Evolutionary conservation across 148 eudicot species (phyloP).

Genomic region (Heliosperma pusillum): DNA sequence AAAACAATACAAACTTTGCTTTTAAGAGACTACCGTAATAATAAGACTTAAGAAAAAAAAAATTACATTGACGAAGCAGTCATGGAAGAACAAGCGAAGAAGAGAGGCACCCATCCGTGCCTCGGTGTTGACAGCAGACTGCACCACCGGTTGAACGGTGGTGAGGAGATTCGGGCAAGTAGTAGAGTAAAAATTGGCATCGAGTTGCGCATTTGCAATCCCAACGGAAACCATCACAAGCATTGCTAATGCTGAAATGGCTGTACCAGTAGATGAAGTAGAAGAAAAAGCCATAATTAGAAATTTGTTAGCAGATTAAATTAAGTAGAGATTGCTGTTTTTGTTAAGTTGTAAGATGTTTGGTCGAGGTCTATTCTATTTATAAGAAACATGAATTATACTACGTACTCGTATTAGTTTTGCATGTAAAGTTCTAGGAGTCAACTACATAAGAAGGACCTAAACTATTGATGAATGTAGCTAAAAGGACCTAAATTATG

Average conservation of each 20-base stretch:
- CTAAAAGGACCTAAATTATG: too few relatives aligned
- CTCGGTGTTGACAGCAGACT: slow-evolving; percentile 53
- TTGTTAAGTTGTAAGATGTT: too few relatives aligned
- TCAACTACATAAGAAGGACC: too few relatives aligned
- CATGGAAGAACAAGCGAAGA: slow-evolving; percentile 75
- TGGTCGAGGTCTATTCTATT: too few relatives aligned
- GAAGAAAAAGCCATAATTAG: slow-evolving; percentile 41
- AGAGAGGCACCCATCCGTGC: slow-evolving; percentile 88
- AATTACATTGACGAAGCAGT: slow-evolving; percentile 77
- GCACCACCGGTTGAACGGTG: slow-evolving; percentile 43
- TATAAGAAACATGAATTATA: too few relatives aligned
- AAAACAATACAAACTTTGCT: background rate
- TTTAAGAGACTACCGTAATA: background rate
- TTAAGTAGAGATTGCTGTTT: background rate
- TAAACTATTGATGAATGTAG: too few relatives aligned
- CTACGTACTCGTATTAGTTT: too few relatives aligned
- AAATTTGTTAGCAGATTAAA: background rate
- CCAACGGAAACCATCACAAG: slow-evolving; percentile 38
- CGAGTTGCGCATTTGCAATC: slow-evolving; percentile 63
- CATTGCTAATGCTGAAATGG: background rate
- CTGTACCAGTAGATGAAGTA: slow-evolving; percentile 8
- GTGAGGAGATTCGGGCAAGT: slow-evolving; percentile 55
- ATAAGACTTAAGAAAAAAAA: background rate
- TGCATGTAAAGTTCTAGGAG: too few relatives aligned
- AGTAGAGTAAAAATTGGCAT: slow-evolving; percentile 46